Evolutionary conservation across 2,329 filamentous ascomycete species (phyloP), one percentile per base, ranked within the genome.

Genomic region (Ceratocystis huliohia): DNA sequence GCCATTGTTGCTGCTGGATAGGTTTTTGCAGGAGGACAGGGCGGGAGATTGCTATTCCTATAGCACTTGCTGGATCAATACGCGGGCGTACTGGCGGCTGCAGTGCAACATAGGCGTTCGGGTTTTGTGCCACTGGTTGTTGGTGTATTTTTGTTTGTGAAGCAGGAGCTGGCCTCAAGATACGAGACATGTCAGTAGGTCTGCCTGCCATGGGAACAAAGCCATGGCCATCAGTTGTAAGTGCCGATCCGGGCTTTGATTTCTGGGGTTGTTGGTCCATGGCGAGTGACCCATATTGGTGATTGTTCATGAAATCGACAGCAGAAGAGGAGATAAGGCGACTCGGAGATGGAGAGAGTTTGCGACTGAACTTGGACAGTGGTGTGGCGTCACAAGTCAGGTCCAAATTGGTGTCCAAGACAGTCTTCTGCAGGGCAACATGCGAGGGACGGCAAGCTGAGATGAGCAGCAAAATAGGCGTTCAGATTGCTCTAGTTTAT

Each of bases 1-100:
- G 74, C 71, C 22, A 78, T 71, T 15, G 78, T 75, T 17, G 74
- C 76, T 37, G 76, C 73, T 48, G 84, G 72, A 15, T 82, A 81
- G 81, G 81, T 70, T 84, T 82, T 5, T 81, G 78, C 63, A 79
- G 76, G 62, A 77, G 81, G 4, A 74, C 77, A 33, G 80, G 83
- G 72, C 80, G 78, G 50, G 81, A 80, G 71, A 86, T 85, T 61
- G 79, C 74, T 61, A 78, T 72, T 17, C 75, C 76, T 56, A 68
- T 64, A 17, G 64, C 64, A 25, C 66, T 64, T 37, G 66, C 66
- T 37, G 66, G 66, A 30, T 74, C 71, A n/a, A 75, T 73, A 7
- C 66, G 64, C 33, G 63, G 65, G 28, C 50, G 44, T 13, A 68
- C 48, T 20, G 61, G 66, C 25, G 64, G 22, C 30, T 20, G 25